Base-by-base conservation (phyloP, 2,329 filamentous ascomycete genomes). In the Cercospora citrullina region DNA sequence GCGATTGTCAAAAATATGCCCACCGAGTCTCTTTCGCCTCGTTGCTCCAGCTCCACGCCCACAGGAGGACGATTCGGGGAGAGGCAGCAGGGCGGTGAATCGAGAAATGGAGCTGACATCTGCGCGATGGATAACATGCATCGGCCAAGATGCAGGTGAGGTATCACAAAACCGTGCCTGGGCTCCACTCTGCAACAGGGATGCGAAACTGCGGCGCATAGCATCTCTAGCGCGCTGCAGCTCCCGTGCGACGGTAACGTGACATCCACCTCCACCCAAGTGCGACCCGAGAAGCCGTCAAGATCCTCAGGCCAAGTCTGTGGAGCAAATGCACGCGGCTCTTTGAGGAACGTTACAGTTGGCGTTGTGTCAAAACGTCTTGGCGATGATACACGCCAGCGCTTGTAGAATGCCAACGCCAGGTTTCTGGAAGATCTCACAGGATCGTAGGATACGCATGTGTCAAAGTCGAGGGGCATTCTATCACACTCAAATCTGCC, bases 111-210 rank as follows among this genome's bases (percentile, higher is more conserved):
- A n/a, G 36, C 36, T 42, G 16, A 42, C 36, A 42, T 42, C 16
- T 42, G 36, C 36, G 16, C 36, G 36, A 42, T 42, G 16, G 36
- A 42, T 42, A n/a, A 8, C 16, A 51, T 51, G 42, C 14, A 21
- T 23, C 45, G 18, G 45, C 45, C 21, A 58, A 42, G 31, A 23
- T 60, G 63, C 63, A 65, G 28, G 39, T 65, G 63, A 65, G 55
- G 63, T 65, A 53, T 65, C 55, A 65, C 63, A 65, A 65, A 65
- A 39, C 55, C 63, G 55, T 42, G 62, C 30, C 62, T 31, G 16
- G 23, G 30, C 62, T 64, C 62, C 62, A 58, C 62, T 42, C 21
- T 21, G 45, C 28, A 51, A 10, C n/a, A 18, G n/a, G 51, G 62
- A 39, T 42, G 31, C 48, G 51, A 64, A 64, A 57, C 62, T 57